Base-by-base conservation (phyloP, 2,329 filamentous ascomycete species). In the Chaetomium globosum region DNA sequence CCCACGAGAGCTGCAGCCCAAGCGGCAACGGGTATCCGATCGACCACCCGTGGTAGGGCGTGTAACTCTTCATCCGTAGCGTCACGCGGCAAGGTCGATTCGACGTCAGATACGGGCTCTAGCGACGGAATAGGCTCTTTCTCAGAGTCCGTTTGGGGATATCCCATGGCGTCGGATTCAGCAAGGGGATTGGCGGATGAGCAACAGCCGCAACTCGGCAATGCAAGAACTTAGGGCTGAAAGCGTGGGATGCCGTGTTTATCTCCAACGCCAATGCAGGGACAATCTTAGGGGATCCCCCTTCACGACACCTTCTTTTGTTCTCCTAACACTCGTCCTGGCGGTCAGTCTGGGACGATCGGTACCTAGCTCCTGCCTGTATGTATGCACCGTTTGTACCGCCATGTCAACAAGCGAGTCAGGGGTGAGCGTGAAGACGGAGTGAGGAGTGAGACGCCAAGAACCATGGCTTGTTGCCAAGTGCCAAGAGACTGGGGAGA, bases 401-500 rank as follows among this genome's bases (percentile, higher is more conserved):
- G 16, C 46, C 19, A 48, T 9, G 19, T 48, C 21, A 23, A 48
- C 16, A 43, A 43, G 16, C 16, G 39, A 43, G 16, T 16, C 16
- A n/a, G 16, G 39, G 39, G 39, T 43, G 4, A 7, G 39, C 16
- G 39, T 43, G 16, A 43, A 43, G 39, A 43, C 16, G 39, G 39
- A 43, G 1, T 6, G 39, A 43, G 39, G 39, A 43, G 1, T 6
- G 39, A 43, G 39, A 48, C 46, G 46, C 46, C 46, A 48, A 48
- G 46, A 48, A 48, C 3, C n/a, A 23, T 12, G 46, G 46, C 46
- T 48, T 7, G 8, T 21, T 48, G 46, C 46, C 46, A 48, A 19
- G 19, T 36, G 51, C 36, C 51, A 61, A 61, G 59, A n/a, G 19
- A 36, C 59, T 36, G 5, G 21, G 21, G 23, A 21, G 23, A 48